A percentile compares a stretch with the other conserved stretches of the same genome.
phyloP scores from a whole-genome alignment of 495 filamentous ascomycete species.

The Penicillium crystallinum region DNA sequence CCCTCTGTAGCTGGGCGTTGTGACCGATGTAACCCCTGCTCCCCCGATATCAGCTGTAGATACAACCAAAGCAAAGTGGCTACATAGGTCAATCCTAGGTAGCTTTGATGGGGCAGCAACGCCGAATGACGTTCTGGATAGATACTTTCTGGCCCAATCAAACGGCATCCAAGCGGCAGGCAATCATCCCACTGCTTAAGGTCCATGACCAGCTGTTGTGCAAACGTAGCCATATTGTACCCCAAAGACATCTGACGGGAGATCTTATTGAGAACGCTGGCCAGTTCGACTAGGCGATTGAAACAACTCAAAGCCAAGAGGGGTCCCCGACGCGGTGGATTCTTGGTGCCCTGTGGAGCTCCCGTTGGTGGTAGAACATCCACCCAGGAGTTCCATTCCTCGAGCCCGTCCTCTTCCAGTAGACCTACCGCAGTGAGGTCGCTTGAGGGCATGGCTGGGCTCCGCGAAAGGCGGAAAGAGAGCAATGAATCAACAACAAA shows the following conservation, averaged over 20 bases:
- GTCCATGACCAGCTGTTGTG: slow-evolving; percentile 39
- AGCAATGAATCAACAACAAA: slow-evolving; percentile 63
- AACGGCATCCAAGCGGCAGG: slow-evolving; percentile 38
- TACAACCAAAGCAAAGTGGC: slow-evolving; percentile 45
- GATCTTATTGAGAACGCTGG: slow-evolving; percentile 43
- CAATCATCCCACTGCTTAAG: slow-evolving; percentile 39
- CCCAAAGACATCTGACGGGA: slow-evolving; percentile 30
- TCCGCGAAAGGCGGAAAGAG: slow-evolving; percentile 48
- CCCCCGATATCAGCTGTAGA: slow-evolving; percentile 31
- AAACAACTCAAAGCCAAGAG: slow-evolving; percentile 58
- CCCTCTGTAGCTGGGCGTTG: slow-evolving; percentile 39
- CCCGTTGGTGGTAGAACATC: slow-evolving; percentile 45
- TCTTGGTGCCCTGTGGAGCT: slow-evolving; percentile 20
- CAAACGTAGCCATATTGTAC: slow-evolving; percentile 29
- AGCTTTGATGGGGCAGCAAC: slow-evolving; percentile 47
- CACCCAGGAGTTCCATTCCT: slow-evolving; percentile 70
- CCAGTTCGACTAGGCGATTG: slow-evolving; percentile 50
- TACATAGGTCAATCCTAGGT: slow-evolving; percentile 42
- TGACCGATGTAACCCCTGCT: slow-evolving; percentile 29
- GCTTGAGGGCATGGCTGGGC: slow-evolving; percentile 48
- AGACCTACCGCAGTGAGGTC: slow-evolving; percentile 42
- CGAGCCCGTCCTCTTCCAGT: slow-evolving; percentile 58
- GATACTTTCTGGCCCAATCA: slow-evolving; percentile 39
- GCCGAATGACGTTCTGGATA: slow-evolving; percentile 40
- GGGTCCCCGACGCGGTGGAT: slow-evolving; percentile 45